These are phyloP conservation scores for Nemania abortiva DNA, from an alignment of 2,329 filamentous ascomycete genomes.

Conservation along the genomic window DNA sequence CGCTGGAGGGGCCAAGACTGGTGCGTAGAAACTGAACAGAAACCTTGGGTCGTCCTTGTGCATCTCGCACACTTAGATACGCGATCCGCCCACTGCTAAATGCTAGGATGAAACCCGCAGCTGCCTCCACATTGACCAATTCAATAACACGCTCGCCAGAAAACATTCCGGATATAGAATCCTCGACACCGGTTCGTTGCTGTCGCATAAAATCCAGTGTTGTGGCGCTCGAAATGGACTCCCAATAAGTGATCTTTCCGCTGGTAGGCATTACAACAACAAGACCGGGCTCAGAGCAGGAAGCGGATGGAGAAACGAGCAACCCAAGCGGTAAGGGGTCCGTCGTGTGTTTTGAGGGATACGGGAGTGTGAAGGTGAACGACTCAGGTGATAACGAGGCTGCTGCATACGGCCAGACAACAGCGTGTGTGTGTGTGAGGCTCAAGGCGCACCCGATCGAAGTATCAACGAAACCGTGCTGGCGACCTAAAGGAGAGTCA, in stretches of 20 bases:
- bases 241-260: conserved; percentile 93
- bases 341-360: conserved; percentile 72
- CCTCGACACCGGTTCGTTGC: conserved; percentile 82
- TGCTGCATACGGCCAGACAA: conserved; percentile 91
- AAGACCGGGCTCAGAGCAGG: conserved; percentile 84
- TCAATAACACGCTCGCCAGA: conserved; percentile 82
- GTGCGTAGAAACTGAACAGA: conserved; percentile 80
- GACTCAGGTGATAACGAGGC: conserved; percentile 77
- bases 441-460: conserved; percentile 80
- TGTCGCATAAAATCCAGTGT: conserved; percentile 86
- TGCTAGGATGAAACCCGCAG: conserved; percentile 84
- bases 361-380: conserved; percentile 83
- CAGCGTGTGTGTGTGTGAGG: conserved; percentile 83
- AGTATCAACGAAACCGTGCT: conserved; percentile 75
- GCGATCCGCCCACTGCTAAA: conserved; percentile 89
- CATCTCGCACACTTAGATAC: conserved; percentile 86
- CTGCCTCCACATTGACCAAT: conserved; percentile 84
- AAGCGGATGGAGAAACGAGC: conserved; percentile 82
- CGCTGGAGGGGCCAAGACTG: conserved; percentile 65
- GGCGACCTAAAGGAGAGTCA: conserved; percentile 61
- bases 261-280: conserved; percentile 86
- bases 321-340: conserved; percentile 85
- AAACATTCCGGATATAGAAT: conserved; percentile 77
- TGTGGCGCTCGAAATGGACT: conserved; percentile 89
- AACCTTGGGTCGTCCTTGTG: conserved; percentile 86